Conservation (phyloP, 75 land plant genomes). For the Cupressus sempervirens region DNA sequence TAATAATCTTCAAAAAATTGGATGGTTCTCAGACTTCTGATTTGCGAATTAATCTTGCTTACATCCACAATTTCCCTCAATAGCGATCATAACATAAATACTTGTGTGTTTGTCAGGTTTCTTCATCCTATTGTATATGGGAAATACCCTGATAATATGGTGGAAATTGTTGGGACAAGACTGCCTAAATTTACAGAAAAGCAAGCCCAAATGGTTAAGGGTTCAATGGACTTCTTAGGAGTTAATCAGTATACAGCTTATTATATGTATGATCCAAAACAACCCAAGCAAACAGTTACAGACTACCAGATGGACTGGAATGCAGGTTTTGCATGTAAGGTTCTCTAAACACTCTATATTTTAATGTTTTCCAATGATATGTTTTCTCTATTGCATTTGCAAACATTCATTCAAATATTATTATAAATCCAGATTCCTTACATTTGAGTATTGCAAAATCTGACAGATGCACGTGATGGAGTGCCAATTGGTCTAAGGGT, state of each 20-base stretch:
- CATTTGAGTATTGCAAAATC: background rate
- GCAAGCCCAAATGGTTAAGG: slow-evolving; percentile 55
- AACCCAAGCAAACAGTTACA: slow-evolving; percentile 11
- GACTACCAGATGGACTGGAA: slow-evolving; percentile 67
- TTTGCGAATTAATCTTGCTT: background rate
- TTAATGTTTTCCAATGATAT: background rate
- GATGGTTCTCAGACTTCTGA: background rate
- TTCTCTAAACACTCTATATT: background rate
- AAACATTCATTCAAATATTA: background rate
- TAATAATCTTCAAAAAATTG: background rate
- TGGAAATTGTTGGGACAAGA: slow-evolving; percentile 54
- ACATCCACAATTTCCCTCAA: background rate
- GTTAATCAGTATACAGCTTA: slow-evolving; percentile 67
- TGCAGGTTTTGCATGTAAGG: slow-evolving; percentile 60
- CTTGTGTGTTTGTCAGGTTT: slow-evolving; percentile 38
- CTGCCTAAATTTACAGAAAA: slow-evolving; percentile 64
- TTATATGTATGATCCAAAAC: slow-evolving; percentile 51
- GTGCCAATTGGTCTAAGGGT: slow-evolving; percentile 45
- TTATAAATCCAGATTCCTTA: background rate
- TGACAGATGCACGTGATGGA: slow-evolving; percentile 28
- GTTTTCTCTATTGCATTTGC: background rate
- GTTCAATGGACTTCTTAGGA: slow-evolving; percentile 64
- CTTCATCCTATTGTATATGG: slow-evolving; percentile 69
- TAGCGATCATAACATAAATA: background rate
- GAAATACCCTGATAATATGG: slow-evolving; percentile 63